Conservation (phyloP, 805 yeast species). For the Grigorovia jiainica region DNA sequence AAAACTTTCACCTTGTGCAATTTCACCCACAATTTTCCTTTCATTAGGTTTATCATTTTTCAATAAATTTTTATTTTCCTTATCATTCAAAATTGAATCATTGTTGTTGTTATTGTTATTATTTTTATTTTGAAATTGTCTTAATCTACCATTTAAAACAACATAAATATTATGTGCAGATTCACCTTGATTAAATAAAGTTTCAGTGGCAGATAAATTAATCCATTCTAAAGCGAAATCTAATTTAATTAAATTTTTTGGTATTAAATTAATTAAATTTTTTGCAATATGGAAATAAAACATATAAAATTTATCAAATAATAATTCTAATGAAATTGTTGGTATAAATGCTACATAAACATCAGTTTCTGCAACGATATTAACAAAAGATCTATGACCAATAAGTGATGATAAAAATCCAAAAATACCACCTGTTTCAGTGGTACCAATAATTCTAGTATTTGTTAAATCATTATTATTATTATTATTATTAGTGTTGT, state of each 20-base stretch:
- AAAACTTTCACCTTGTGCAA: conserved; percentile 88
- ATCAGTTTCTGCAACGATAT: conserved; percentile 51
- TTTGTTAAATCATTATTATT: neutral
- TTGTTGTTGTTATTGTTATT: conserved; percentile 15
- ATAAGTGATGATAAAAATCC: conserved; percentile 78
- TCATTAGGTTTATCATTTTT: conserved; percentile 4
- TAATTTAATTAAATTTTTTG: conserved; percentile 57
- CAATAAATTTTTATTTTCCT: conserved; percentile 2
- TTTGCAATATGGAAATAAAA: conserved; percentile 72
- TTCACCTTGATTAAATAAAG: conserved; percentile 72
- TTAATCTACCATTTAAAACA: conserved; percentile 77
- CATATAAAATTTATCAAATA: conserved; percentile 68
- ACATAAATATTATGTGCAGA: conserved; percentile 85
- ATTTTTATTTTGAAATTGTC: conserved; percentile 39
- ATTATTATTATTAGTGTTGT: neutral
- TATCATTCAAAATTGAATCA: conserved; percentile 3
- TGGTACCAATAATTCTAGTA: conserved; percentile 34
- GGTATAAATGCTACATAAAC: conserved; percentile 66
- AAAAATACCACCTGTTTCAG: conserved; percentile 73
- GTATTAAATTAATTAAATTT: conserved; percentile 55
- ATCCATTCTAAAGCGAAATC: conserved; percentile 96
- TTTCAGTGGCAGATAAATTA: conserved; percentile 78
- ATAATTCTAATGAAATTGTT: conserved; percentile 47
- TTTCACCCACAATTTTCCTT: conserved; percentile 49
- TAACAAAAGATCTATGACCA: conserved; percentile 70